Conservation (phyloP, 495 filamentous ascomycete genomes). For the Tuber umbilicatum region DNA sequence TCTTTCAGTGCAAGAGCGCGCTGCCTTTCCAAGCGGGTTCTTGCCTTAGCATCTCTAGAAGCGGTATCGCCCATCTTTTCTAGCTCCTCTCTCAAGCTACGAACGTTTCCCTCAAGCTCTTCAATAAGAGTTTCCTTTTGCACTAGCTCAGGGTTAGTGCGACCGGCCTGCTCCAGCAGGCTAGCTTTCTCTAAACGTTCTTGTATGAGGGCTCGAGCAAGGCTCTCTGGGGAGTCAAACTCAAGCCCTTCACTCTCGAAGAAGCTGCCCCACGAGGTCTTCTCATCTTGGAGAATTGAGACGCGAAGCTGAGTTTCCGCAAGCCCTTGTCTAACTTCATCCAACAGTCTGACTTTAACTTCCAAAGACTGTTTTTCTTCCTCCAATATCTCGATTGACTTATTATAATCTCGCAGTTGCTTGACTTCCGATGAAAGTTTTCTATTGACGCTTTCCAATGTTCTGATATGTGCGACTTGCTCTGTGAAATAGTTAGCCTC, state of each 20-base stretch:
- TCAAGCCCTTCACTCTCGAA: constrained; percentile 66
- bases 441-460: constrained; percentile 69
- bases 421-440: constrained; percentile 76
- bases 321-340: constrained; percentile 65
- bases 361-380: constrained; percentile 87
- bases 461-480: constrained; percentile 81
- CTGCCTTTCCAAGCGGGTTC: constrained; percentile 69
- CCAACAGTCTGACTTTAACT: constrained; percentile 66
- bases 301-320: constrained; percentile 72
- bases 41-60: constrained; percentile 52
- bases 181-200: constrained; percentile 72
- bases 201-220: constrained; percentile 75
- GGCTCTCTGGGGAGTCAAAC: constrained; percentile 79
- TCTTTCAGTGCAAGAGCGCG: constrained; percentile 80
- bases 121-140: constrained; percentile 75
- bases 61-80: constrained; percentile 57
- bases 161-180: constrained; percentile 69
- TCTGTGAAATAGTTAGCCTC: constrained; percentile 47
- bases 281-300: constrained; percentile 82
- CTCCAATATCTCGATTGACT: constrained; percentile 85
- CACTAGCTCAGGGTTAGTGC: constrained; percentile 66
- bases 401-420: constrained; percentile 67
- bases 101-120: constrained; percentile 61
- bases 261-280: constrained; percentile 76
- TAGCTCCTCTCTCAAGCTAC: constrained; percentile 56